Conservation (phyloP, 139 green algal species). For the Tetraselmis striata region DNA sequence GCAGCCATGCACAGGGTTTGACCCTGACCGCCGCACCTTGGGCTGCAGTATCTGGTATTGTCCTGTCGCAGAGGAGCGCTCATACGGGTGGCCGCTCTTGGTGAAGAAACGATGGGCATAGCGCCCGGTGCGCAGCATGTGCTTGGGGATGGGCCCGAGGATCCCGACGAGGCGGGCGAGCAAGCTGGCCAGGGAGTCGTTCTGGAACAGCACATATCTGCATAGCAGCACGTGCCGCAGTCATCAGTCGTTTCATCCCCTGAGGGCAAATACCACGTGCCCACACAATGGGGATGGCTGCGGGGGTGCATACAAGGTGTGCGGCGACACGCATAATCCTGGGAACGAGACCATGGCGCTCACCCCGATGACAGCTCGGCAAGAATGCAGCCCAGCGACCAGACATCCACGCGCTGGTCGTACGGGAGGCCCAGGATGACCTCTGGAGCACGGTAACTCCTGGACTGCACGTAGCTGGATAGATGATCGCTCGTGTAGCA, state of each 20-base stretch:
- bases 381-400: constrained; percentile 92
- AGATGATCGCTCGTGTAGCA: constrained; percentile 92
- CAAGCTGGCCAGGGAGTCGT: constrained; percentile 73
- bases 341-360: constrained; percentile 8
- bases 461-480: constrained; percentile 84
- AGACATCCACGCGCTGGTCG: constrained; percentile 85
- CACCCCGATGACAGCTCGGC: constrained; percentile 86
- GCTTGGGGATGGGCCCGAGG: constrained; percentile 68
- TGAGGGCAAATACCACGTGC: too few relatives aligned
- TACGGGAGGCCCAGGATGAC: constrained; percentile 90
- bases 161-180: constrained; percentile 86
- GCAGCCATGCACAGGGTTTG: constrained; percentile 63
- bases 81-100: constrained; percentile 18
- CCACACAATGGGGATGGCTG: too few relatives aligned
- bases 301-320: too few relatives aligned
- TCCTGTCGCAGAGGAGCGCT: constrained; percentile 2
- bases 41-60: constrained; percentile 13
- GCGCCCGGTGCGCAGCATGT: constrained; percentile 63
- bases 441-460: constrained; percentile 91
- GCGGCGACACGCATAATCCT: too few relatives aligned
- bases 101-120: constrained; percentile 83
- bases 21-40: background rate
- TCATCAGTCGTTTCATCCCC: too few relatives aligned
- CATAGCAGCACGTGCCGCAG: too few relatives aligned
- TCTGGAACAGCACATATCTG: constrained; percentile 74